Evolutionary conservation across 768 basidiomycete species (phyloP), one percentile per base, ranked within the genome.

Genomic region (Suillus fuscotomentosus): DNA sequence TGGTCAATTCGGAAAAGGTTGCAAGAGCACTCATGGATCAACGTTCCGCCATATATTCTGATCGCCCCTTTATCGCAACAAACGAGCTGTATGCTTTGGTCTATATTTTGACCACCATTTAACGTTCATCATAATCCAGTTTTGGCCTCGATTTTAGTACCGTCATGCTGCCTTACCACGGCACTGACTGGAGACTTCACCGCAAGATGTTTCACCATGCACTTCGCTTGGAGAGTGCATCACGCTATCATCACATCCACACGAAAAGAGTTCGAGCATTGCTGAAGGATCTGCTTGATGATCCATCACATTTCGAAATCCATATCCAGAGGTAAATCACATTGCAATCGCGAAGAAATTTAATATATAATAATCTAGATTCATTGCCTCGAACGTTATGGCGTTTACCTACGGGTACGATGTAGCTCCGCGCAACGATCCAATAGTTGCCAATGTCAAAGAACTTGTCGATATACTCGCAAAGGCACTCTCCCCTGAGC

Each of bases 201-300:
- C 71, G 76, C 51, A 72, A 70, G 55, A 61, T 74, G 22, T 70
- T 75, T 39, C 74, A 73, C 22, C 71, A 74, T 8, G 69, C 70
- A 31, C 65, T 78, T 38, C 70, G 68, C 13, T 47, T 56, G 4
- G 74, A 75, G 22, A 66, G 69, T 20, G 70, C 67, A 60, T 39
- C 55, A 11, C 67, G 63, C 38, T 63, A 60, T 51, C 64, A 71
- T n/a, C 65, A 68, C 34, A 66, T 69, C 14, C 72, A 75, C 56
- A n/a, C 67, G 56, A 67, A 17, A 51, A 69, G 69, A 51, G 67
- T 60, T 3, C 67, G 47, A 24, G 61, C 64, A n/a, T 72, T 75
- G 22, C 66, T 74, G 10, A 62, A 47, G 7, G 68, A 68, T 57
- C 41, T 73, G 48, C 65, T 72, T 45, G 68, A 72, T 15, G 60